Base-by-base conservation (phyloP, 345 rosid genomes). In the Hirschfeldia incana region DNA sequence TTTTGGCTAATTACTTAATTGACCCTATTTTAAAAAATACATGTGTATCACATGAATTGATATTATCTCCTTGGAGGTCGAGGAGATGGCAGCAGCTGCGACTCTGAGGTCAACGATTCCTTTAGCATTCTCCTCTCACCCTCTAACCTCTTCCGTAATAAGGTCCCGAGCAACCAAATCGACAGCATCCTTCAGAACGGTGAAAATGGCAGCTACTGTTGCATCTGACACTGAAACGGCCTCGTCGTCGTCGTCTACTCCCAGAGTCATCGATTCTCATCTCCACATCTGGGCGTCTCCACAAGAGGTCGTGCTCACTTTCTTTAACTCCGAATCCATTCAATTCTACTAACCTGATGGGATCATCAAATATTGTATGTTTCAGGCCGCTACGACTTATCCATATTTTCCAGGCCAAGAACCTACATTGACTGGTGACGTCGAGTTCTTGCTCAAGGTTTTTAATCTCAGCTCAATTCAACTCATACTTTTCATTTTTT, bases 211-310 rank as follows among this genome's bases (percentile, higher is more conserved):
- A 60, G 74, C 88, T n/a, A 3, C 59, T 72, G 39, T 46, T 73
- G 85, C 49, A 69, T 27, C 90, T 53, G 80, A 63, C 26, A 32
- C 10, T 8, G 70, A 73, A 42, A 37, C 86, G 29, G 58, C 78
- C n/a, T n/a, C n/a, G 62, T 21, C 84, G 59, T 37, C 78, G 62
- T 21, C 84, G 59, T 37, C 84, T 42, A 16, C 53, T 62, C 15
- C 80, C 67, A 88, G 84, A 73, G 83, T 84, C 69, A 90, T 94
- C 57, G 97, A 94, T 83, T 89, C 97, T 6, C 98, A 94, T 86
- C 87, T 94, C 70, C 98, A 94, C 84, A 76, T 94, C 0, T 92
- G 98, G 97, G 97, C 97, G 55, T 91, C 98, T 73, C 92, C 97
- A 73, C 84, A 85, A 76, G 95, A 94, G 95, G 97, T 85, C 11